A percentile compares a stretch with the other conserved stretches of the same genome.
Conservation (phyloP, 2,329 filamentous ascomycete genomes). For the Phialophora tarda region DNA sequence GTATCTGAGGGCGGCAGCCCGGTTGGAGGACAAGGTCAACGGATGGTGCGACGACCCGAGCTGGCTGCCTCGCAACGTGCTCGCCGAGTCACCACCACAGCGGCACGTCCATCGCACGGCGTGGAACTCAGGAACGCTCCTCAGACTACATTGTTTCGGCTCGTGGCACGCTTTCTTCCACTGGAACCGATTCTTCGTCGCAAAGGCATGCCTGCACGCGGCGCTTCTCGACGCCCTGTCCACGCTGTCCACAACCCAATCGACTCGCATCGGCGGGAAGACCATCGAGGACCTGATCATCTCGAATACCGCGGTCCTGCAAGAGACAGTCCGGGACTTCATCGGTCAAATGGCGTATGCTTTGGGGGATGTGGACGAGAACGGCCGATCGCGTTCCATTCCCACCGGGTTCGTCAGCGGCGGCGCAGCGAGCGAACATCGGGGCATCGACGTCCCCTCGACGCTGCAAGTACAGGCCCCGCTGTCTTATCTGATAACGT, state of each 20-base stretch:
- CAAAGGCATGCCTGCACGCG: constrained; percentile 29
- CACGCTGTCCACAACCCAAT: neutral
- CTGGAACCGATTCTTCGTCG: constrained; percentile 31
- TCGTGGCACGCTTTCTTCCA: constrained; percentile 33
- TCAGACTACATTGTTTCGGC: constrained; percentile 24
- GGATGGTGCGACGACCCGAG: constrained; percentile 29
- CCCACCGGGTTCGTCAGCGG: constrained; percentile 24
- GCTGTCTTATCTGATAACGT: constrained; percentile 24
- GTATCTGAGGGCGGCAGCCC: constrained; percentile 25
- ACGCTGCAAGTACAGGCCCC: constrained; percentile 27
- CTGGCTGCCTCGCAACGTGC: constrained; percentile 26
- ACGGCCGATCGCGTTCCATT: constrained; percentile 13
- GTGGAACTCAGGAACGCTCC: constrained; percentile 22
- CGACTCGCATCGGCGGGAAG: neutral
- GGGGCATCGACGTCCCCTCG: constrained; percentile 26
- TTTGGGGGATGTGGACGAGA: constrained; percentile 29
- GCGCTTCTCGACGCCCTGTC: constrained; percentile 25
- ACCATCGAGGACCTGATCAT: constrained; percentile 10
- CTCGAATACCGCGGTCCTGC: constrained; percentile 20
- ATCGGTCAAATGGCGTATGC: constrained; percentile 28
- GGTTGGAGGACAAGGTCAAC: constrained; percentile 27
- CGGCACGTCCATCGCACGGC: constrained; percentile 12
- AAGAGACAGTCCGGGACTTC: constrained; percentile 28
- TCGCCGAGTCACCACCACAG: constrained; percentile 4
- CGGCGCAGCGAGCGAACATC: constrained; percentile 18